Percentiles rank a stretch among this genome's conserved stretches.
Evolutionary conservation across 1,284 basidiomycete genomes (phyloP).

Genomic region (Cryptococcus sp.): DNA sequence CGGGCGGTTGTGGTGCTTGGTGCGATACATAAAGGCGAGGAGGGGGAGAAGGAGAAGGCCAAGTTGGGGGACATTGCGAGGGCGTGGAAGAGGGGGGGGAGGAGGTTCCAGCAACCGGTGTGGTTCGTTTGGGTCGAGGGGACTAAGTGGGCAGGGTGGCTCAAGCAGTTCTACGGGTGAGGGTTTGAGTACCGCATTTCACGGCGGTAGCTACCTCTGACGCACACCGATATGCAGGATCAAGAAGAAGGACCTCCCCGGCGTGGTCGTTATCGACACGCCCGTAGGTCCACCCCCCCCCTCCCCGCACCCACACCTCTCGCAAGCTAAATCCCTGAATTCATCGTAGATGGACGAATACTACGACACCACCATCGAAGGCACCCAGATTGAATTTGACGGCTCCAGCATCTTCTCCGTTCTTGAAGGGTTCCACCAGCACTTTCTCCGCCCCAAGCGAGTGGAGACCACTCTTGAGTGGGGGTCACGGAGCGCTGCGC

Average conservation of each 20-base stretch:
- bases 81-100: slow-evolving; percentile 59
- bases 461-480: slow-evolving; percentile 44
- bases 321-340: neutral
- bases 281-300: slow-evolving; percentile 55
- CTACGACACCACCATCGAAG: slow-evolving; percentile 62
- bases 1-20: slow-evolving; percentile 73
- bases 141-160: slow-evolving; percentile 74
- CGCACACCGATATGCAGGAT: slow-evolving; percentile 28
- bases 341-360: slow-evolving; percentile 27
- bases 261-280: slow-evolving; percentile 74
- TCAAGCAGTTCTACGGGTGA: slow-evolving; percentile 78
- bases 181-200: neutral
- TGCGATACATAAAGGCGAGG: slow-evolving; percentile 43
- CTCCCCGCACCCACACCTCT: neutral
- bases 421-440: slow-evolving; percentile 63
- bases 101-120: slow-evolving; percentile 57
- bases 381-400: slow-evolving; percentile 62
- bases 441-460: slow-evolving; percentile 57
- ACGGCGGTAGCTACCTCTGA: neutral
- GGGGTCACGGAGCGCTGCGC: slow-evolving; percentile 38
- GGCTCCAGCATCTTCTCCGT: slow-evolving; percentile 62
- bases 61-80: slow-evolving; percentile 58
- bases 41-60: slow-evolving; percentile 53
- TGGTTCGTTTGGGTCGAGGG: slow-evolving; percentile 83
- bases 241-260: slow-evolving; percentile 53